These are phyloP conservation scores for Lepiota venenata DNA, from an alignment of 768 basidiomycete genomes.

Conservation along the genomic window DNA sequence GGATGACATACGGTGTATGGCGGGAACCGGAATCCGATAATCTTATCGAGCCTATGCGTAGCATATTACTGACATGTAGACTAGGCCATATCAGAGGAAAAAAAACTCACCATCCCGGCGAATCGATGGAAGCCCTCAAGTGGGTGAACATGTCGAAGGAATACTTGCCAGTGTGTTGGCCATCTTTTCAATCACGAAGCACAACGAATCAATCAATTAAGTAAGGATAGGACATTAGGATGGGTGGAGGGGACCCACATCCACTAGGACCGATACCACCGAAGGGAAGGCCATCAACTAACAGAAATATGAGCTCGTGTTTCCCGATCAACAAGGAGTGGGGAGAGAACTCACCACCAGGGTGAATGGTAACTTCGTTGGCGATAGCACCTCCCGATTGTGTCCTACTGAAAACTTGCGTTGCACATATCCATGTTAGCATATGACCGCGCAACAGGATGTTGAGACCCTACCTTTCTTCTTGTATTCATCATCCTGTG, in stretches of 20 bases:
- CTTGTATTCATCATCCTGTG: slow-evolving; percentile 55
- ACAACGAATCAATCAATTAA: background rate
- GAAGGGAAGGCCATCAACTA: slow-evolving; percentile 65
- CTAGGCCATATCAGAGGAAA: too few species aligned
- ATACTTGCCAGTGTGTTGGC: slow-evolving; percentile 70
- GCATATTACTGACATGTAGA: background rate
- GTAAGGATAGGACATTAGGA: background rate
- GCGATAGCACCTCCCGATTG: slow-evolving; percentile 66
- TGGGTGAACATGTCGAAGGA: slow-evolving; percentile 81
- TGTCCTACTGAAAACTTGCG: slow-evolving; percentile 63
- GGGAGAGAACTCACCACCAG: slow-evolving; percentile 38
- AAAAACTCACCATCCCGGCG: slow-evolving; percentile 49
- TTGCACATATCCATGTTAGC: background rate
- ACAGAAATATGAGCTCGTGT: background rate
- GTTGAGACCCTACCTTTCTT: slow-evolving; percentile 43
- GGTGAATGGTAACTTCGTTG: slow-evolving; percentile 69
- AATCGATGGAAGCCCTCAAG: slow-evolving; percentile 54
- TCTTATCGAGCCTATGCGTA: slow-evolving; percentile 41
- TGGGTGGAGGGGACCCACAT: slow-evolving; percentile 40
- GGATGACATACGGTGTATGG: slow-evolving; percentile 44
- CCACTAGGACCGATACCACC: slow-evolving; percentile 74
- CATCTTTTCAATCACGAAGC: slow-evolving; percentile 36
- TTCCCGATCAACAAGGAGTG: too few species aligned
- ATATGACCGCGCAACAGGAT: background rate
- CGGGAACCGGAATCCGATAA: slow-evolving; percentile 55